Conservation (phyloP, 1,284 basidiomycete genomes). For the Pseudozyma thailandica region DNA sequence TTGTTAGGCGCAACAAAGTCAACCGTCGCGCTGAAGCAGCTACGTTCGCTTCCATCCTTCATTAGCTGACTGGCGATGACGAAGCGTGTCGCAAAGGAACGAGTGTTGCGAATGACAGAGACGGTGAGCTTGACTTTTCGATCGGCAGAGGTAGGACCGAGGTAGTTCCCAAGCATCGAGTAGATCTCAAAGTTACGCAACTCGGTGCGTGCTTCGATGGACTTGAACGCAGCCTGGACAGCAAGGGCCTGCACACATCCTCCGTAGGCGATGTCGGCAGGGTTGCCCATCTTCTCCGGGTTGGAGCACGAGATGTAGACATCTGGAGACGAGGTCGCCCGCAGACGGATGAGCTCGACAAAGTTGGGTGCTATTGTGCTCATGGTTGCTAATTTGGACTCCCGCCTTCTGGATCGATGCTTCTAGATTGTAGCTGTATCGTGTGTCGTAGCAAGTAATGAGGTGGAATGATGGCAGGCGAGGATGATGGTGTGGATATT, state of each 20-base stretch:
- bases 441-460: too few relatives aligned
- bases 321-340: slow-evolving; percentile 28
- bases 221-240: slow-evolving; percentile 51
- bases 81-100: slow-evolving; percentile 55
- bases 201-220: slow-evolving; percentile 32
- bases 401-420: not conserved
- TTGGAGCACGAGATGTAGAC: slow-evolving; percentile 45
- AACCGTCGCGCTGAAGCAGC: slow-evolving; percentile 44
- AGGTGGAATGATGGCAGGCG: too few relatives aligned
- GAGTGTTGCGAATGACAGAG: slow-evolving; percentile 46
- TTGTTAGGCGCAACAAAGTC: slow-evolving; percentile 52
- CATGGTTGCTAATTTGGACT: not conserved
- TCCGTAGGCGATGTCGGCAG: slow-evolving; percentile 59
- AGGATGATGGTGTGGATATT: too few relatives aligned
- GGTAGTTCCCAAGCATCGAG: slow-evolving; percentile 54
- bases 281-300: slow-evolving; percentile 56
- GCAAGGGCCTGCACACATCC: slow-evolving; percentile 53
- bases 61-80: slow-evolving; percentile 44
- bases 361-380: slow-evolving; percentile 40
- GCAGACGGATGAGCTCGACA: slow-evolving; percentile 50
- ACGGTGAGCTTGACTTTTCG: slow-evolving; percentile 49
- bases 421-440: not conserved
- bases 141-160: slow-evolving; percentile 51
- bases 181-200: slow-evolving; percentile 46
- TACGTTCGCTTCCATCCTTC: slow-evolving; percentile 40